Conservation (phyloP, 257 asterid genomes). For the Jacaranda mimosifolia region DNA sequence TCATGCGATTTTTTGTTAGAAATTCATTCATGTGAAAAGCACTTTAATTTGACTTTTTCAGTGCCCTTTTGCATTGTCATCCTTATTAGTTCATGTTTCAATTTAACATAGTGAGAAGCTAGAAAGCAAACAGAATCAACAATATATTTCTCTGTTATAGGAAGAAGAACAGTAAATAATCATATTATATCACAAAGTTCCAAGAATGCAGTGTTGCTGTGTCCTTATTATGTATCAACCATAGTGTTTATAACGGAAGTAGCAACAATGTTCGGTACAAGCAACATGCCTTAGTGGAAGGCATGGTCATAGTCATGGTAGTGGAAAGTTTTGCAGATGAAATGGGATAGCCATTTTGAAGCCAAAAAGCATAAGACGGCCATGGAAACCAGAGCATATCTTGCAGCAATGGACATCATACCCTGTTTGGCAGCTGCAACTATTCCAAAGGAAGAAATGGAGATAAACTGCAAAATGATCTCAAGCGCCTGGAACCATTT, state of each 20-base stretch:
- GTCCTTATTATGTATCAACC: not conserved
- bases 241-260: no score
- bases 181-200: no score
- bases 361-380: constrained; percentile 75
- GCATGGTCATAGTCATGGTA: constrained; percentile 96
- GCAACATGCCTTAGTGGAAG: constrained; percentile 48
- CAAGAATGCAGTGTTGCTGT: not conserved
- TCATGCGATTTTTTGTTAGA: constrained; percentile 25
- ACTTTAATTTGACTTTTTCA: not conserved
- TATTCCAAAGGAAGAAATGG: constrained; percentile 59
- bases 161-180: no score
- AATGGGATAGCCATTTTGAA: constrained; percentile 81
- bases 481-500: constrained; percentile 58
- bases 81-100: no score
- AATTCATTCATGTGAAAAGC: no score
- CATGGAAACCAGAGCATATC: constrained; percentile 53
- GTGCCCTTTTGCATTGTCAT: no score
- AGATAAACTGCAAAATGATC: constrained; percentile 61
- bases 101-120: no score
- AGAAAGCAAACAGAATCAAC: no score
- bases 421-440: constrained; percentile 78
- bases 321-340: constrained; percentile 76
- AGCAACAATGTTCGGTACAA: not conserved
- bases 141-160: no score
- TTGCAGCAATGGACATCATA: constrained; percentile 46